Conservation (phyloP, 352 stramenopile species). For the Phytophthora hibernalis region DNA sequence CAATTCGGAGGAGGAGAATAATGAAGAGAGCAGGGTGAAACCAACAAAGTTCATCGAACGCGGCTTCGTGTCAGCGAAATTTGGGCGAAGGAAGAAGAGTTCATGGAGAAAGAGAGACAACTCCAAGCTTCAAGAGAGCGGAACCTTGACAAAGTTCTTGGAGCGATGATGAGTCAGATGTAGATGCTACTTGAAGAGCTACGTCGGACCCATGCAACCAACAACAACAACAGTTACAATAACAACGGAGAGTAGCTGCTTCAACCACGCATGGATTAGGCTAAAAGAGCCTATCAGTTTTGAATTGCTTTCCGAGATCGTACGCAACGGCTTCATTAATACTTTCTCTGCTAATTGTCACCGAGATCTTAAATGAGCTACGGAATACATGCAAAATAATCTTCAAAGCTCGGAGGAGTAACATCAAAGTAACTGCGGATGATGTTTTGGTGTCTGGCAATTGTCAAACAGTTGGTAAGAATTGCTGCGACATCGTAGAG, state of each 20-base stretch:
- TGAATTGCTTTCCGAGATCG: neutral
- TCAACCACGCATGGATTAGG: too few species aligned
- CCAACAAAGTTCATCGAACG: neutral
- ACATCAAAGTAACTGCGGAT: slow-evolving; percentile 11
- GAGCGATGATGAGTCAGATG: neutral
- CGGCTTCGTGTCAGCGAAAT: slow-evolving; percentile 5
- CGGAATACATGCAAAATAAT: neutral
- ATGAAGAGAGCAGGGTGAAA: neutral
- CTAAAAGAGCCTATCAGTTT: neutral
- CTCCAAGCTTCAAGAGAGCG: neutral
- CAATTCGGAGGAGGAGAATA: neutral
- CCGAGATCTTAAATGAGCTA: too few species aligned
- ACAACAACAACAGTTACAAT: neutral
- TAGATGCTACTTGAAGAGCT: slow-evolving; percentile 4
- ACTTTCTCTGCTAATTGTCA: too few species aligned
- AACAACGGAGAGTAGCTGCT: too few species aligned
- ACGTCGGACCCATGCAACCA: neutral
- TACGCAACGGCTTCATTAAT: too few species aligned
- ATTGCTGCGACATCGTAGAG: slow-evolving; percentile 5
- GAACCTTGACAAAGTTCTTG: neutral
- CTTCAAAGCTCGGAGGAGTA: slow-evolving; percentile 8
- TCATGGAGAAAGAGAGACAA: slow-evolving; percentile 11
- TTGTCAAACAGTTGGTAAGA: slow-evolving; percentile 8
- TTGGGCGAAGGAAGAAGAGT: slow-evolving; percentile 1
- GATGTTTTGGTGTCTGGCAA: slow-evolving; percentile 3